A percentile compares a stretch with the other conserved stretches of the same genome.
Conservation (phyloP, 176 grass and related monocot species). For the Poa pratensis region DNA sequence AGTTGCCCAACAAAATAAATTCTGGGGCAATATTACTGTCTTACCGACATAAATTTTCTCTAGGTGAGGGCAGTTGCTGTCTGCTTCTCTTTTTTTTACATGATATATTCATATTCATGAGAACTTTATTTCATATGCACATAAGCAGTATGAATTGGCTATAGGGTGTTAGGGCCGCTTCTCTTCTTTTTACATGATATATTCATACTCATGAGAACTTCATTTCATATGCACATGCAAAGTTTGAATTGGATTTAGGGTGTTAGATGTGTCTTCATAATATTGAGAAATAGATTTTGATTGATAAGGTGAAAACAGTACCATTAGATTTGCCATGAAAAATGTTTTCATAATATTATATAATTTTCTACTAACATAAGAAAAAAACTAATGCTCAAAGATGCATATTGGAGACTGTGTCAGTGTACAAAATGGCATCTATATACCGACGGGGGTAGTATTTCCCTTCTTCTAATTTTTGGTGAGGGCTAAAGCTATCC, state of each 20-base stretch:
- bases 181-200: not conserved
- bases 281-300: not conserved
- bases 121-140: slow-evolving; percentile 12
- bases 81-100: not conserved
- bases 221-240: slow-evolving; percentile 4
- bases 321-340: too few species aligned
- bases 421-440: too few species aligned
- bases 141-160: not conserved
- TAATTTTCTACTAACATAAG: not conserved
- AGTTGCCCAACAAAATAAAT: slow-evolving; percentile 36
- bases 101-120: not conserved
- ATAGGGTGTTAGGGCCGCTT: not conserved
- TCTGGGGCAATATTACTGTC: slow-evolving; percentile 17
- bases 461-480: too few species aligned
- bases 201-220: not conserved
- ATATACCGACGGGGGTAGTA: too few species aligned
- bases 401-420: not conserved
- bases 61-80: slow-evolving; percentile 34
- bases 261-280: not conserved
- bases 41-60: slow-evolving; percentile 30
- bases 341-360: too few species aligned
- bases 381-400: not conserved
- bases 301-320: not conserved
- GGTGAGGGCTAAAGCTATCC: too few species aligned
- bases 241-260: not conserved